Evolutionary conservation across 306 rosid species (phyloP), one percentile per base, ranked within the genome.

Genomic region (Carpinus fangiana): DNA sequence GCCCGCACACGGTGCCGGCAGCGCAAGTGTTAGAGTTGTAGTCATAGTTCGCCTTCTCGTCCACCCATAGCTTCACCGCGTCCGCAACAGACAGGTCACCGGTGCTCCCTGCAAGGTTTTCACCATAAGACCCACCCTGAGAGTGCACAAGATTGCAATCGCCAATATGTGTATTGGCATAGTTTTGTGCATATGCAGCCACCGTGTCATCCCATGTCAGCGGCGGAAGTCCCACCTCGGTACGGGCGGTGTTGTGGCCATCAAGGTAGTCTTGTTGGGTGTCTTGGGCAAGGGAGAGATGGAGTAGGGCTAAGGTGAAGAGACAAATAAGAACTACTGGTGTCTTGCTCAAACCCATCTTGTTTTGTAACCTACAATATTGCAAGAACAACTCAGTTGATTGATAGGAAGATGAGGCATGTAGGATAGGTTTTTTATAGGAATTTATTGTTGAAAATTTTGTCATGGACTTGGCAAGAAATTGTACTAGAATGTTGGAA

Each of bases 41-140:
- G 12, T 82, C 5, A 52, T 86, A 92, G 31, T 74, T 0, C 0
- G 73, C 43, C 64, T 83, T 88, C 84, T 90, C 90, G 0, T 0
- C 36, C 3, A 82, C 85, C 91, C 91, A 92, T 85, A 89, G 0
- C 16, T 66, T 66, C 68, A 89, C 90, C 0, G 90, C 88, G 2
- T n/a, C 78, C 0, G 67, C 7, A 12, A 90, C 85, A 0, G 69
- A 48, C 6, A 82, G 7, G 50, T 74, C 72, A 0, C 48, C 84
- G 26, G 14, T 13, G 57, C 90, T 34, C n/a, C 2, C 5, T 0
- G 92, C 92, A 1, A 82, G 12, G 79, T 87, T 68, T 79, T 81
- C 84, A 12, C 90, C 90, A 7, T 81, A 87, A 13, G 57, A 1
- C 23, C 89, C 86, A 4, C 50, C 50, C 43, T 38, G 43, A 6